Evolutionary conservation across 108 stramenopile genomes (phyloP), one percentile per base, ranked within the genome.

Genomic region (Mayamaea pseudoterrestris): DNA sequence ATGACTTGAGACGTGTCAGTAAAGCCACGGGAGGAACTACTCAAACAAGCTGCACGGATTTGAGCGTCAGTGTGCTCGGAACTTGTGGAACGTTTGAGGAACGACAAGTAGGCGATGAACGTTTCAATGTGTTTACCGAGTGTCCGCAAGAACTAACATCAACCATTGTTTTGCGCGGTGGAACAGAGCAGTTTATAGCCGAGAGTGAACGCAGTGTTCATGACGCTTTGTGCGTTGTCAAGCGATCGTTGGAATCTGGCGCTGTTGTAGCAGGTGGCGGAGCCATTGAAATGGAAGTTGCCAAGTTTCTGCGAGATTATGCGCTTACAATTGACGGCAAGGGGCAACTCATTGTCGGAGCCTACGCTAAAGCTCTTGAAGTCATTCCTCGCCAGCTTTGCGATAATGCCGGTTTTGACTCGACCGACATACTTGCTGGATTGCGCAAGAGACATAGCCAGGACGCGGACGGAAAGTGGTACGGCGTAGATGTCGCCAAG

Each of bases 141-240:
- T 99, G 98, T 71, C 90, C 93, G 13, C 56, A 67, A 7, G 71
- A 83, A 16, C 63, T 89, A 49, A 97, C 98, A 12, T 90, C 90
- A 2, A 99, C 98, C 20, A 88, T 99, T 50, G 73, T 99, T 21
- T 68, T 99, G 14, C 81, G 98, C 7, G 98, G 98, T 29, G 96
- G 98, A 16, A 86, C 84, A 12, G 95, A 97, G 58, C 94, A 99
- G 73, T 99, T 99, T 78, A 89, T 99, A 69, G 98, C 91, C 31
- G 98, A 99, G 63, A 83, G 87, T 45, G 93, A 97, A 64, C 80
- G 98, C 2, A 89, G 85, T 68, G 80, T 97, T 36, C 95, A 97
- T 70, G 98, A 99, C 71, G 93, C 98, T 5, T 63, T 98, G 23
- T 95, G 93, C 92, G 85, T 96, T 11, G 96, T 96, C 48, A 97